Evolutionary conservation across 2,329 filamentous ascomycete genomes (phyloP).

Genomic region (Blumeriella jaapii): DNA sequence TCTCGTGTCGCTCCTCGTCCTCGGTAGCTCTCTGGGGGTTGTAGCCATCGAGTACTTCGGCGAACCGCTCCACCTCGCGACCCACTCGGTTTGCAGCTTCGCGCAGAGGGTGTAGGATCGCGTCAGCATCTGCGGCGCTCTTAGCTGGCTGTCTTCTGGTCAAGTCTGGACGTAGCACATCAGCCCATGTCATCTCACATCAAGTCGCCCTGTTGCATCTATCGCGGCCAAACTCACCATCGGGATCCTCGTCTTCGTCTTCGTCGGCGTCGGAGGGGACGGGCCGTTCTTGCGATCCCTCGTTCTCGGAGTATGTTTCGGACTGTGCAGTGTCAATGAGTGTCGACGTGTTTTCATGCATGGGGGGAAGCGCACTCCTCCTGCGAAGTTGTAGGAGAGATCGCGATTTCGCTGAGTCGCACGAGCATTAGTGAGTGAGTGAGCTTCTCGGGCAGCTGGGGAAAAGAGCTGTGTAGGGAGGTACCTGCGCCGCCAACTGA

Average conservation of each 20-base stretch:
- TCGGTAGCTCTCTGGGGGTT: slow-evolving; percentile 38
- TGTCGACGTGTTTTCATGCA: background rate
- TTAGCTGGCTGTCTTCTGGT: slow-evolving; percentile 23
- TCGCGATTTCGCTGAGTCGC: slow-evolving; percentile 25
- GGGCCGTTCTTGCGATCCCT: slow-evolving; percentile 24
- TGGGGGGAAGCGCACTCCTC: slow-evolving; percentile 13
- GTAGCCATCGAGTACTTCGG: slow-evolving; percentile 70
- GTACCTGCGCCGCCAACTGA: slow-evolving; percentile 14
- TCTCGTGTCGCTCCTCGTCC: slow-evolving; percentile 45
- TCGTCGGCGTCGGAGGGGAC: slow-evolving; percentile 26
- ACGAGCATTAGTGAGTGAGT: no score
- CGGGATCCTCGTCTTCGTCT: slow-evolving; percentile 25
- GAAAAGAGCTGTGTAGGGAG: no score
- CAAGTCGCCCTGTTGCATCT: no score
- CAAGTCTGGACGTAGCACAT: slow-evolving; percentile 12
- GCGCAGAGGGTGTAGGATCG: slow-evolving; percentile 46
- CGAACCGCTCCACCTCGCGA: slow-evolving; percentile 78
- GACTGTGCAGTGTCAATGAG: slow-evolving; percentile 10
- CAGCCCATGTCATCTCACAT: background rate
- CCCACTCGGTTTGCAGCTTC: slow-evolving; percentile 58
- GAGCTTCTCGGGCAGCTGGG: no score
- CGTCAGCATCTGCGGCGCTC: slow-evolving; percentile 31
- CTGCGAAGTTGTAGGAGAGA: slow-evolving; percentile 24
- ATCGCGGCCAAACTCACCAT: no score
- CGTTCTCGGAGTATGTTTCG: slow-evolving; percentile 22